Evolutionary conservation across 2,329 filamentous ascomycete genomes (phyloP).

Genomic region (Allantophomopsis lycopodina): DNA sequence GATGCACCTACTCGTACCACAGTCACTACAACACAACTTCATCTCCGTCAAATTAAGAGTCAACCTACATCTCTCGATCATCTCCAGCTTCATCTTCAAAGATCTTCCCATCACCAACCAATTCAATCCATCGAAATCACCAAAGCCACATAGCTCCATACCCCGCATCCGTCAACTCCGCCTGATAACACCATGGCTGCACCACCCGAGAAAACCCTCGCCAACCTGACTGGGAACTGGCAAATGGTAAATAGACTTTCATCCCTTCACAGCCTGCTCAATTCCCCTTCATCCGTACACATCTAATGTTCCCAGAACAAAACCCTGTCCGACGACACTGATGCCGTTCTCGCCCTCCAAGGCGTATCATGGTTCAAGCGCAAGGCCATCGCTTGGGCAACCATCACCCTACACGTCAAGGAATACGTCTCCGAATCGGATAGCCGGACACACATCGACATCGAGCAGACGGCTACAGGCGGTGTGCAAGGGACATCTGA

Average conservation of each 20-base stretch:
- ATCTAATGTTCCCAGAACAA: slow-evolving; percentile 34
- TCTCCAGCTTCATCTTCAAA: too few relatives aligned
- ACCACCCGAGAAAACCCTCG: slow-evolving; percentile 33
- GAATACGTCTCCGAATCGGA: slow-evolving; percentile 27
- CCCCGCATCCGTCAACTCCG: too few relatives aligned
- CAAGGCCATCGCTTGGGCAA: slow-evolving; percentile 43
- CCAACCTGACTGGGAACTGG: slow-evolving; percentile 37
- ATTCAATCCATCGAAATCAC: too few relatives aligned
- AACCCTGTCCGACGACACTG: slow-evolving; percentile 39
- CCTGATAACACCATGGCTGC: slow-evolving; percentile 32
- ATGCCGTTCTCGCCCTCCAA: slow-evolving; percentile 44
- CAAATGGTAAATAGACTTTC: slow-evolving; percentile 27
- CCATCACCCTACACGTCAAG: slow-evolving; percentile 31
- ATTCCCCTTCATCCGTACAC: background rate
- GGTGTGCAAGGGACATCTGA: slow-evolving; percentile 46
- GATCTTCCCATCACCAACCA: too few relatives aligned
- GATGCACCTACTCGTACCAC: too few relatives aligned
- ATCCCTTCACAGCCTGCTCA: too few relatives aligned
- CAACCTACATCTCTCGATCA: too few relatives aligned
- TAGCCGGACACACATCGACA: slow-evolving; percentile 33
- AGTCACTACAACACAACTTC: too few relatives aligned
- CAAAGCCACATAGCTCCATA: too few relatives aligned
- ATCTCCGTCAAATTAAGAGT: too few relatives aligned
- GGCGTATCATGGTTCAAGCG: slow-evolving; percentile 42
- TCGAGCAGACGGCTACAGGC: slow-evolving; percentile 48